Percentiles rank a stretch among this genome's conserved stretches.
phyloP scores from a whole-genome alignment of 202 grass and related monocot species.

The Cymbopogon flexuosus region DNA sequence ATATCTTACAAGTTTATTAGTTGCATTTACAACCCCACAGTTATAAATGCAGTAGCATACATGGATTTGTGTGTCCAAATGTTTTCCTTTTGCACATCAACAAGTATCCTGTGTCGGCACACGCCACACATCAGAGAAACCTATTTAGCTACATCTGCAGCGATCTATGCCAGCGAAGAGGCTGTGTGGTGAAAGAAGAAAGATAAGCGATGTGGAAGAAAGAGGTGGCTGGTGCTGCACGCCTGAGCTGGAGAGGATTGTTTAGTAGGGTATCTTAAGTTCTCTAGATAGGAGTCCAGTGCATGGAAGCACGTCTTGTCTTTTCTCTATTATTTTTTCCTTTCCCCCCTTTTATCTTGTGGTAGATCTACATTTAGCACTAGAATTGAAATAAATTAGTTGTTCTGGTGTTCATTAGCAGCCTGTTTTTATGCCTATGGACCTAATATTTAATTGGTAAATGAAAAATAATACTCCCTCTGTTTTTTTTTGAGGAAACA shows the following conservation, averaged over 20 bases:
- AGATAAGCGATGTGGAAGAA: neutral
- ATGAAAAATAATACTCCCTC: neutral
- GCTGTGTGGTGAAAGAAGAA: neutral
- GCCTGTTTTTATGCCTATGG: neutral
- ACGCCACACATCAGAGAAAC: neutral
- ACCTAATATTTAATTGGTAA: neutral
- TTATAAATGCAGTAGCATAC: neutral
- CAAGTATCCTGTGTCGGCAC: neutral
- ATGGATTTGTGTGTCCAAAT: neutral
- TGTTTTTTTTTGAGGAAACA: neutral
- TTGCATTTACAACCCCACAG: neutral
- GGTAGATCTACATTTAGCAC: too few species aligned
- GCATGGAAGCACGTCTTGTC: neutral
- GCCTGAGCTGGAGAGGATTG: neutral
- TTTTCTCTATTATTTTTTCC: too few species aligned
- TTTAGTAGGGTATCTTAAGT: neutral
- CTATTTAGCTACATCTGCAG: neutral
- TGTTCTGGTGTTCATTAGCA: neutral
- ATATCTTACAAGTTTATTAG: neutral
- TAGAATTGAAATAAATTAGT: neutral
- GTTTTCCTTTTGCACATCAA: neutral
- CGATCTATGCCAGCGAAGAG: neutral
- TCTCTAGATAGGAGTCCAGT: neutral
- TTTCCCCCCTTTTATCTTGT: neutral
- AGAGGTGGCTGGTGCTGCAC: neutral